phyloP scores from a whole-genome alignment of 2,329 filamentous ascomycete species.

The Fusarium nurragi region DNA sequence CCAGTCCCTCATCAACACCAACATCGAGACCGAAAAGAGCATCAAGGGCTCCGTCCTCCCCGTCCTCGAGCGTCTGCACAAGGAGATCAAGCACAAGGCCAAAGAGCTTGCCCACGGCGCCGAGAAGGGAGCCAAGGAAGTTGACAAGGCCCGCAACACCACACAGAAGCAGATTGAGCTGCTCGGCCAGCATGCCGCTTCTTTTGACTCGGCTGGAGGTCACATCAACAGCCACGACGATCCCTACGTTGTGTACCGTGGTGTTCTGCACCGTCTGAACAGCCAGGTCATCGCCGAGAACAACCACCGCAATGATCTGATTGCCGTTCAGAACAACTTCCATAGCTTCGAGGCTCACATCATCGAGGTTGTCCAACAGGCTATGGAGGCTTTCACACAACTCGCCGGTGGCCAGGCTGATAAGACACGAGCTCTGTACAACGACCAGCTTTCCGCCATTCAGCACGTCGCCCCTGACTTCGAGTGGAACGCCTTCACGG shows the following conservation, averaged over 20 bases:
- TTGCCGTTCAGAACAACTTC: constrained; percentile 92
- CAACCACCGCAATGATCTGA: constrained; percentile 90
- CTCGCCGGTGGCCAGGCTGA: constrained; percentile 83
- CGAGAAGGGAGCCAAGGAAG: constrained; percentile 85
- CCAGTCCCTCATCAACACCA: constrained; percentile 87
- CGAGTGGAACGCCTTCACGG: constrained; percentile 88
- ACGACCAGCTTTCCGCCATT: constrained; percentile 79
- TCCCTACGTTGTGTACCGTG: constrained; percentile 86
- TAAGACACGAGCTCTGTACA: constrained; percentile 81
- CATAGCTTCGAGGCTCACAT: constrained; percentile 87
- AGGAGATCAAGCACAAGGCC: constrained; percentile 95
- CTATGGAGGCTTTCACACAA: constrained; percentile 84
- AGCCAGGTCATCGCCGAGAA: constrained; percentile 96
- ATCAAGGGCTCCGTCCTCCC: constrained; percentile 88
- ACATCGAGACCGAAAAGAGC: constrained; percentile 89
- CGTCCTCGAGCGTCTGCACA: constrained; percentile 88
- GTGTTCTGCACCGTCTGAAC: constrained; percentile 83
- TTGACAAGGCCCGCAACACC: constrained; percentile 84
- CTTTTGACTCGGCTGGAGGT: constrained; percentile 79
- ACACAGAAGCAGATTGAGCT: constrained; percentile 98
- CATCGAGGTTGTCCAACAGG: constrained; percentile 81
- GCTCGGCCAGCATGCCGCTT: constrained; percentile 84
- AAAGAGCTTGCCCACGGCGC: constrained; percentile 88
- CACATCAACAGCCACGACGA: constrained; percentile 78
- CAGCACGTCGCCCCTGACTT: constrained; percentile 85